Evolutionary conservation across 1,284 basidiomycete species (phyloP).

Genomic region (Leccinum ponderosum): DNA sequence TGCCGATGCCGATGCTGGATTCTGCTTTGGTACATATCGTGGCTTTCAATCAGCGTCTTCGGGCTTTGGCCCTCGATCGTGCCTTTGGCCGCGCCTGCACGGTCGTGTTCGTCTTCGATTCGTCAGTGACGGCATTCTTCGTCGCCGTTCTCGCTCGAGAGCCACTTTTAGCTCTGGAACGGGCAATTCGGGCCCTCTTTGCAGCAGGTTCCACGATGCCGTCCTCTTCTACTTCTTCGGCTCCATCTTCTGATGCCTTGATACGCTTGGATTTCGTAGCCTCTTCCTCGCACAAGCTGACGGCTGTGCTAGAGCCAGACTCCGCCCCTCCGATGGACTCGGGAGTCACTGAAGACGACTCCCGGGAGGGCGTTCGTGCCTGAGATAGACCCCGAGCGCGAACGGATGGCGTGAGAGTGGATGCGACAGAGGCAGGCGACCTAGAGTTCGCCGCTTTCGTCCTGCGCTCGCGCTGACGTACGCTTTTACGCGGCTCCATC

Average conservation of each 20-base stretch:
- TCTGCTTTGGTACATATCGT: conserved; percentile 10
- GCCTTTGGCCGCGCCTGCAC: conserved; percentile 32
- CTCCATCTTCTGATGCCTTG: conserved; percentile 14
- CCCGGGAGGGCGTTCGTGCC: conserved; percentile 19
- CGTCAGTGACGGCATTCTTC: conserved; percentile 19
- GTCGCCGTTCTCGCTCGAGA: conserved; percentile 17
- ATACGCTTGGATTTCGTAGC: conserved; percentile 21
- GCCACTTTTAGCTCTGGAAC: conserved; percentile 26
- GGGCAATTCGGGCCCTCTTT: conserved; percentile 23
- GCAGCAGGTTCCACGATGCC: conserved; percentile 12
- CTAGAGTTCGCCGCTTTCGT: conserved; percentile 17
- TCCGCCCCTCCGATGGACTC: conserved; percentile 30
- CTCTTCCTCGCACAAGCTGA: conserved; percentile 33
- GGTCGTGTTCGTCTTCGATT: conserved; percentile 18
- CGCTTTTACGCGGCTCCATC: conserved; percentile 28
- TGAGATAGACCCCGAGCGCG: conserved; percentile 26
- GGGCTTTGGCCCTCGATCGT: conserved; percentile 31
- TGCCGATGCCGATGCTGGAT: conserved; percentile 12
- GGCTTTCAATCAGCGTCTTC: conserved; percentile 28
- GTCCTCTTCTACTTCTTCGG: conserved; percentile 18
- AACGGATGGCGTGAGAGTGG: conserved; percentile 33
- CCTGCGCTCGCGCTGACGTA: conserved; percentile 32
- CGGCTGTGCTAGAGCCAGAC: conserved; percentile 35
- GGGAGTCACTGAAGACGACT: conserved; percentile 24
- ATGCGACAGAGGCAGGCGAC: conserved; percentile 30